These are phyloP conservation scores for Alternaria hordeiaustralica DNA, from an alignment of 2,329 filamentous ascomycete genomes.

Conservation along the genomic window DNA sequence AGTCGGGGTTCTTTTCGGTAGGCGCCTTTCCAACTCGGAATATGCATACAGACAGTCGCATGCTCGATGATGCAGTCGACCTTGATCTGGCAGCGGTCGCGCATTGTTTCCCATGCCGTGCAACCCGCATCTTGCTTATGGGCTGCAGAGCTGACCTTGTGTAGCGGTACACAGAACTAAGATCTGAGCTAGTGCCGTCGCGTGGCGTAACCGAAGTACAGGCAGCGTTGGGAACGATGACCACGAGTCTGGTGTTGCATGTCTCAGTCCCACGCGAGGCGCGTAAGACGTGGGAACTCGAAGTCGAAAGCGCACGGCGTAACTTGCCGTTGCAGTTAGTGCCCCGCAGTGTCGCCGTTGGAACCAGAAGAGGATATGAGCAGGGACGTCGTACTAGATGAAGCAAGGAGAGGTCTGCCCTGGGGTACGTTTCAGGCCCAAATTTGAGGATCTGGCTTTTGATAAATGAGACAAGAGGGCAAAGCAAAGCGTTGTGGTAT, in stretches of 20 bases:
- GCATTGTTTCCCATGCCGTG: slow-evolving; percentile 11
- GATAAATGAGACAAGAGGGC: slow-evolving; percentile 6
- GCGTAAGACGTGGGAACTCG: slow-evolving; percentile 10
- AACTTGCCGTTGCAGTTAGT: slow-evolving; percentile 3
- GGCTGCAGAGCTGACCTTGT: slow-evolving; percentile 14
- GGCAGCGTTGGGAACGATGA: slow-evolving; percentile 10
- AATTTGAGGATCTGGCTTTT: neutral
- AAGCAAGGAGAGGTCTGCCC: slow-evolving; percentile 9
- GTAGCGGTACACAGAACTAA: slow-evolving; percentile 14
- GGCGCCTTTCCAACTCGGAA: slow-evolving; percentile 14
- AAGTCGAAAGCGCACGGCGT: slow-evolving; percentile 7
- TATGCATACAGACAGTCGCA: slow-evolving; percentile 12
- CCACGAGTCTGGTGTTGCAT: slow-evolving; percentile 17
- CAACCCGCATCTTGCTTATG: slow-evolving; percentile 16
- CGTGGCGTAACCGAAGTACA: slow-evolving; percentile 18
- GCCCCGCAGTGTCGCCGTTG: slow-evolving; percentile 6
- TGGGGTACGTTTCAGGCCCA: slow-evolving; percentile 7
- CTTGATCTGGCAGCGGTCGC: slow-evolving; percentile 1
- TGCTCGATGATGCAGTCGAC: slow-evolving; percentile 16
- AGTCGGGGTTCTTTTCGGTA: slow-evolving; percentile 17
- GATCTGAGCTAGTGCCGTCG: slow-evolving; percentile 16
- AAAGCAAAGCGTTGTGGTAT: slow-evolving; percentile 18
- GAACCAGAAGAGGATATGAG: neutral
- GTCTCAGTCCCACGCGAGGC: slow-evolving; percentile 12
- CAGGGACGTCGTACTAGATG: slow-evolving; percentile 12